These are phyloP conservation scores for Monosporascus sp. DNA, from an alignment of 2,329 filamentous ascomycete genomes.

Conservation along the genomic window DNA sequence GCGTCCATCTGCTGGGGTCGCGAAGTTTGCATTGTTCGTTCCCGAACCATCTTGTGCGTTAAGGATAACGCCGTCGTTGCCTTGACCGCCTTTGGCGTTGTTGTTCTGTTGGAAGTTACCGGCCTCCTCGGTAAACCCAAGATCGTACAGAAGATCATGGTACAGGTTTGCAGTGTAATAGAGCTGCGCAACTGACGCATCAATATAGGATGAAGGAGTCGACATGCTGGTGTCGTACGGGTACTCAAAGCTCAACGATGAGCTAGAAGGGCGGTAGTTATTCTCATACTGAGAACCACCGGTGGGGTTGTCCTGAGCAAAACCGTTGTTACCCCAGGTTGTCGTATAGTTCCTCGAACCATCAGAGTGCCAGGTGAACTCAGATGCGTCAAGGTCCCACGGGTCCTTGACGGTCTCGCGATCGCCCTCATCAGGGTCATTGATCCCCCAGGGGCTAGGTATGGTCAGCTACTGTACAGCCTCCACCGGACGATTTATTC, in stretches of 20 bases:
- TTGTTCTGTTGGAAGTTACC: constrained; percentile 58
- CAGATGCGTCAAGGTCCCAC: constrained; percentile 39
- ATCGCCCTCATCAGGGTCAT: constrained; percentile 45
- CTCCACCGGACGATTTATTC: constrained; percentile 6
- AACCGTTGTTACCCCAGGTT: constrained; percentile 54
- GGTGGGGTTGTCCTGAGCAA: constrained; percentile 46
- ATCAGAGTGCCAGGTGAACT: constrained; percentile 48
- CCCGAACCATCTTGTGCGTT: constrained; percentile 51
- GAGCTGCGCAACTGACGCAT: constrained; percentile 53
- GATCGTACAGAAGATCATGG: constrained; percentile 51
- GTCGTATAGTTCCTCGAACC: constrained; percentile 43
- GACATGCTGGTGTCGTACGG: constrained; percentile 30
- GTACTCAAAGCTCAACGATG: constrained; percentile 40
- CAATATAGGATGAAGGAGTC: constrained; percentile 37
- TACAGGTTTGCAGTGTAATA: constrained; percentile 57
- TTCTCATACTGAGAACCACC: constrained; percentile 38
- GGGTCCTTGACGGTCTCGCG: constrained; percentile 42
- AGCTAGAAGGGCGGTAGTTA: constrained; percentile 44
- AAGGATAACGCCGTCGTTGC: constrained; percentile 47
- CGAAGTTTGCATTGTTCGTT: constrained; percentile 54
- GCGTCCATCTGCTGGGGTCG: constrained; percentile 46
- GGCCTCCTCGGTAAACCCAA: constrained; percentile 53
- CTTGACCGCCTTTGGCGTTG: constrained; percentile 45
- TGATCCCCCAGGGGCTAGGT: constrained; percentile 43
- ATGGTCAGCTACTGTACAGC: constrained; percentile 5